Evolutionary conservation across 1,139 yeast genomes (phyloP).

Genomic region (Magnusiomyces magnusii): DNA sequence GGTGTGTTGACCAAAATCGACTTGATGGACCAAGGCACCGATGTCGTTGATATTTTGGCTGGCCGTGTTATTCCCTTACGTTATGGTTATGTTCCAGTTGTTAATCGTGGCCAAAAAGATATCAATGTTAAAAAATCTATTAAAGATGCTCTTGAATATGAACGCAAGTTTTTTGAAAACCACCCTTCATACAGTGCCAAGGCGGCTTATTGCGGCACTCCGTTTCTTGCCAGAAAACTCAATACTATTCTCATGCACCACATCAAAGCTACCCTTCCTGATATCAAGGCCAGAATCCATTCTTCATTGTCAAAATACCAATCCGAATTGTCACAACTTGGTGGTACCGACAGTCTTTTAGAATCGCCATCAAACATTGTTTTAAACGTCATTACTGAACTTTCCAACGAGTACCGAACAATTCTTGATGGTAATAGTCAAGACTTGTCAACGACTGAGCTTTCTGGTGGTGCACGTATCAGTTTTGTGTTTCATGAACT

Average conservation of each 20-base stretch:
- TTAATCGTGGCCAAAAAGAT: slow-evolving; percentile 96
- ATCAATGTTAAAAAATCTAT: slow-evolving; percentile 82
- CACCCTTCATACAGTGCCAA: slow-evolving; percentile 95
- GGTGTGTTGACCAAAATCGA: slow-evolving; percentile 97
- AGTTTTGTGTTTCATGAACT: slow-evolving; percentile 97
- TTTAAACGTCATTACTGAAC: slow-evolving; percentile 83
- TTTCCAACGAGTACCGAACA: slow-evolving; percentile 85
- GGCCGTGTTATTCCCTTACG: slow-evolving; percentile 94
- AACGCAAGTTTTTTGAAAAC: slow-evolving; percentile 70
- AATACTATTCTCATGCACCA: slow-evolving; percentile 87
- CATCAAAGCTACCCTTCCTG: slow-evolving; percentile 92
- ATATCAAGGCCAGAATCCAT: slow-evolving; percentile 86
- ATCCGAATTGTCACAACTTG: slow-evolving; percentile 60
- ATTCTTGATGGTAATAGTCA: slow-evolving; percentile 90
- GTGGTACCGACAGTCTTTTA: slow-evolving; percentile 67
- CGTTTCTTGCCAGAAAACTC: slow-evolving; percentile 87
- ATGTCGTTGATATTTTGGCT: slow-evolving; percentile 91
- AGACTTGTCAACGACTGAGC: slow-evolving; percentile 73
- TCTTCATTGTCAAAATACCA: slow-evolving; percentile 83
- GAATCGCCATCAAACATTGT: slow-evolving; percentile 89
- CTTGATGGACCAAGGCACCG: slow-evolving; percentile 98
- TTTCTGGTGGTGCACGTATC: slow-evolving; percentile 97
- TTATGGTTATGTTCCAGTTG: slow-evolving; percentile 95
- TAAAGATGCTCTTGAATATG: slow-evolving; percentile 79
- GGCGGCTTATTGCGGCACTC: slow-evolving; percentile 92